phyloP scores from a whole-genome alignment of 768 basidiomycete genomes.

The Postia placenta region DNA sequence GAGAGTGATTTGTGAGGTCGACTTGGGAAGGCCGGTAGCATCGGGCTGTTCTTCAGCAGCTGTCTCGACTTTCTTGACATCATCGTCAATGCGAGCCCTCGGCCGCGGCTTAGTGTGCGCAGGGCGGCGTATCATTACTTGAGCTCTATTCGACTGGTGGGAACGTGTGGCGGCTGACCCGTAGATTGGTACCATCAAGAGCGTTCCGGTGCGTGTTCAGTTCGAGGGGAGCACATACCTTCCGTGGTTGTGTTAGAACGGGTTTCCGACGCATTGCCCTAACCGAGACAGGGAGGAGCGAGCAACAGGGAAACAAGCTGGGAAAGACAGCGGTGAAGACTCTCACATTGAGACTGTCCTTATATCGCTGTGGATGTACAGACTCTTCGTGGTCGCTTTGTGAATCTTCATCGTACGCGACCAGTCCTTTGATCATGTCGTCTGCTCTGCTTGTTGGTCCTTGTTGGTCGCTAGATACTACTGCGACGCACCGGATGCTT shows the following conservation, averaged over 20 bases:
- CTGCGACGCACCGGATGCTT: too few relatives aligned
- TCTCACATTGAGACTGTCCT: slow-evolving; percentile 51
- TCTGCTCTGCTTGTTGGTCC: too few relatives aligned
- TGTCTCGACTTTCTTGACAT: slow-evolving; percentile 17
- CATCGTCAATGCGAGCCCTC: slow-evolving; percentile 45
- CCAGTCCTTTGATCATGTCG: too few relatives aligned
- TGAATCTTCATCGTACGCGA: slow-evolving; percentile 61
- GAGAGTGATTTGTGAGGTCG: background rate
- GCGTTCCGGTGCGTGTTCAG: background rate
- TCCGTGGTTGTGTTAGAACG: slow-evolving; percentile 32
- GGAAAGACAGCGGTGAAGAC: slow-evolving; percentile 32
- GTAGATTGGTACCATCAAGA: background rate
- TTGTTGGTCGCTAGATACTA: too few relatives aligned
- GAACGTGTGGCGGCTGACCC: background rate
- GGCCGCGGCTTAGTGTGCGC: slow-evolving; percentile 42
- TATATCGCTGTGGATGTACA: background rate
- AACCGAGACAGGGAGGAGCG: slow-evolving; percentile 53
- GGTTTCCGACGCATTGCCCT: slow-evolving; percentile 36
- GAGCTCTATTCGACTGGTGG: slow-evolving; percentile 32
- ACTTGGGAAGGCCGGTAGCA: background rate
- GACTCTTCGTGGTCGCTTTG: slow-evolving; percentile 42
- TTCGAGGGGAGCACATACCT: slow-evolving; percentile 27
- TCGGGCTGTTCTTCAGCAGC: slow-evolving; percentile 7
- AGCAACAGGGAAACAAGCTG: slow-evolving; percentile 59
- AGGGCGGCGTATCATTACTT: slow-evolving; percentile 55